Percentiles rank a stretch among this genome's conserved stretches.
Conservation (phyloP, 2,329 filamentous ascomycete species). For the Teratosphaeria viscida region DNA sequence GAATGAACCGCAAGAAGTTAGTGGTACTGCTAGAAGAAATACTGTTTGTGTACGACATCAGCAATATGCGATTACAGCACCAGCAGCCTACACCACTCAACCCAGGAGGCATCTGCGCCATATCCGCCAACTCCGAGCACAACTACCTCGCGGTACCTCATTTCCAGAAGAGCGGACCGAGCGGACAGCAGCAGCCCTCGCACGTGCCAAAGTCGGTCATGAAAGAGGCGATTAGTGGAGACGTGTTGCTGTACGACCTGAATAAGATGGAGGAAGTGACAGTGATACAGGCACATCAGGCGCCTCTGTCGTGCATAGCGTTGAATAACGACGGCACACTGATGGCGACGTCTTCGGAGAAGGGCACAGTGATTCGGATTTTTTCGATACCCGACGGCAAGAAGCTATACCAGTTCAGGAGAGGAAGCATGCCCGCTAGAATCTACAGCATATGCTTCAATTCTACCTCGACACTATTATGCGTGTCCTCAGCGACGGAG, state of each 20-base stretch:
- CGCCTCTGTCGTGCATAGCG: constrained; percentile 79
- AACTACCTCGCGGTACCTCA: constrained; percentile 93
- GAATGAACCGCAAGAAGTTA: constrained; percentile 85
- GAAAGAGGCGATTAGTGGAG: constrained; percentile 63
- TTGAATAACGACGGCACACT: constrained; percentile 87
- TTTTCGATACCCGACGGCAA: constrained; percentile 85
- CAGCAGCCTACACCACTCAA: constrained; percentile 93
- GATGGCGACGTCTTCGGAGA: constrained; percentile 90
- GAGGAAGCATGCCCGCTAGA: constrained; percentile 86
- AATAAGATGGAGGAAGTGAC: constrained; percentile 84
- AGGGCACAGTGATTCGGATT: constrained; percentile 91
- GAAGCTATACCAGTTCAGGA: constrained; percentile 91
- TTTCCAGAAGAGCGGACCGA: constrained; percentile 47
- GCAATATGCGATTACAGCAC: constrained; percentile 91
- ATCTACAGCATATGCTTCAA: constrained; percentile 99
- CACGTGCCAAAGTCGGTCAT: constrained; percentile 76
- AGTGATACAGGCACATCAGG: constrained; percentile 88
- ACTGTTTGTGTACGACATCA: constrained; percentile 97
- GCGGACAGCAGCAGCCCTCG: constrained; percentile 46
- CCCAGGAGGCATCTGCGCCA: constrained; percentile 71
- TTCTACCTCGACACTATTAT: constrained; percentile 80
- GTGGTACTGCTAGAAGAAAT: constrained; percentile 91
- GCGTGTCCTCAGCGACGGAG: constrained; percentile 90
- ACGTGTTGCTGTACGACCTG: constrained; percentile 88
- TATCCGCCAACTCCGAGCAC: constrained; percentile 89